A percentile compares a stretch with the other conserved stretches of the same genome.
Conservation (phyloP, 2,329 filamentous ascomycete genomes). For the Lecanicillium sp. region DNA sequence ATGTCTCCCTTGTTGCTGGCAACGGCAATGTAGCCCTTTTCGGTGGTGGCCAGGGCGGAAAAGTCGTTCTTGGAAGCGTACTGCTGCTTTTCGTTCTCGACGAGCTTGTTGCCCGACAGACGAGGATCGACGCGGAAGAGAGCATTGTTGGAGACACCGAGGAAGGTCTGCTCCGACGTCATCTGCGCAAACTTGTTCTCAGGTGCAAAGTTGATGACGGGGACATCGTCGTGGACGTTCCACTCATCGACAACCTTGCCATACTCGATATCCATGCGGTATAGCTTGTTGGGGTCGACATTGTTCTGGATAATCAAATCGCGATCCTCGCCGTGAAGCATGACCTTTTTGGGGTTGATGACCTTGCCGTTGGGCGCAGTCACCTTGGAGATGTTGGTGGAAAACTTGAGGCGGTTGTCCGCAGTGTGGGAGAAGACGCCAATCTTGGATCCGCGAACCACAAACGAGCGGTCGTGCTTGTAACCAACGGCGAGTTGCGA, state of each 20-base stretch:
- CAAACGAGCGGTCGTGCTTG: conserved; percentile 94
- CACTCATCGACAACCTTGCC: conserved; percentile 98
- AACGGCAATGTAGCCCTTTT: conserved; percentile 93
- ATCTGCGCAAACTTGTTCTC: conserved; percentile 98
- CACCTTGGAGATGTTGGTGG: conserved; percentile 94
- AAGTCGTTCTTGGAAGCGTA: conserved; percentile 97
- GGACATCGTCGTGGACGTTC: conserved; percentile 96
- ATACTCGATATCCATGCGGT: conserved; percentile 95
- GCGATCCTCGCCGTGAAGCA: conserved; percentile 85
- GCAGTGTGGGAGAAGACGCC: conserved; percentile 96
- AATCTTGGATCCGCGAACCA: conserved; percentile 95
- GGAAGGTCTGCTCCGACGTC: conserved; percentile 89
- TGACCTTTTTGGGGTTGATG: conserved; percentile 93
- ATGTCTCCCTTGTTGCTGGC: conserved; percentile 98
- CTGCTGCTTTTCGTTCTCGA: conserved; percentile 88
- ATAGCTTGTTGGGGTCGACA: conserved; percentile 80
- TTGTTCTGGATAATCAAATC: conserved; percentile 85
- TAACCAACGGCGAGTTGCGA: conserved; percentile 93
- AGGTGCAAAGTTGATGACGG: conserved; percentile 83
- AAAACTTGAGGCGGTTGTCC: conserved; percentile 90
- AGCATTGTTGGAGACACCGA: conserved; percentile 87
- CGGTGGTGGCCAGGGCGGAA: conserved; percentile 86
- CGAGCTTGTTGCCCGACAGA: conserved; percentile 81
- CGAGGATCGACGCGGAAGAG: conserved; percentile 92
- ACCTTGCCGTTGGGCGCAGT: conserved; percentile 78